These are phyloP conservation scores for Camelina neglecta DNA, from an alignment of 345 rosid genomes.

Conservation along the genomic window DNA sequence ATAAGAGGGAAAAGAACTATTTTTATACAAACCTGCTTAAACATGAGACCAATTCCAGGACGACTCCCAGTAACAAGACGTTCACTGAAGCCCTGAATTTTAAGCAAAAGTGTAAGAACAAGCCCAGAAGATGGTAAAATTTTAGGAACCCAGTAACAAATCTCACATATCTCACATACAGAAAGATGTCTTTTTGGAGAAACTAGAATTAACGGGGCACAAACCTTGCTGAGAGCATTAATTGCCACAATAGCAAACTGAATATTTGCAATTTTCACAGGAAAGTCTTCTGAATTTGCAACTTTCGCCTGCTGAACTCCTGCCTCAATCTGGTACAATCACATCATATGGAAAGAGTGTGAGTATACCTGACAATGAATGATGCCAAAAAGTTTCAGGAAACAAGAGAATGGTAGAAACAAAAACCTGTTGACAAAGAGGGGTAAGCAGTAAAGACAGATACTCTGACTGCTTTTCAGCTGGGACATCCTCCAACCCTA, in stretches of 20 bases:
- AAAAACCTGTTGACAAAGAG: constrained; percentile 89
- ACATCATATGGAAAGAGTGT: constrained; percentile 39
- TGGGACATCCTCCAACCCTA: constrained; percentile 90
- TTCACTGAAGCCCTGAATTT: constrained; percentile 86
- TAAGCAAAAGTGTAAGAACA: constrained; percentile 29
- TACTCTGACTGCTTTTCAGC: constrained; percentile 87
- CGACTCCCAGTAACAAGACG: constrained; percentile 88
- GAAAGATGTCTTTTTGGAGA: constrained; percentile 6
- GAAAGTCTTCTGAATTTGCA: constrained; percentile 57
- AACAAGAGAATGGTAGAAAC: constrained; percentile 23
- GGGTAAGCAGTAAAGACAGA: constrained; percentile 82
- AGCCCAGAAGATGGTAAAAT: constrained; percentile 13
- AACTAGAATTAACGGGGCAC: constrained; percentile 18
- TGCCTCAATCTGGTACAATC: constrained; percentile 65
- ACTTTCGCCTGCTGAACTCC: constrained; percentile 60
- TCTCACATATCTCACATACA: constrained; percentile 8
- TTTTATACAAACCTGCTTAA: constrained; percentile 74
- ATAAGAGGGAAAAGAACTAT: neutral
- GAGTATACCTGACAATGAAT: constrained; percentile 18
- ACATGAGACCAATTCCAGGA: constrained; percentile 89
- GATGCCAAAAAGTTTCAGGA: constrained; percentile 12
- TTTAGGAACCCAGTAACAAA: constrained; percentile 21
- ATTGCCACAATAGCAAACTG: constrained; percentile 86
- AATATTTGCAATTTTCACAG: constrained; percentile 57
- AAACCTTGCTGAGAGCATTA: constrained; percentile 97